Conservation (phyloP, 192 early-diverging fungal species). For the Backusella luteola region DNA sequence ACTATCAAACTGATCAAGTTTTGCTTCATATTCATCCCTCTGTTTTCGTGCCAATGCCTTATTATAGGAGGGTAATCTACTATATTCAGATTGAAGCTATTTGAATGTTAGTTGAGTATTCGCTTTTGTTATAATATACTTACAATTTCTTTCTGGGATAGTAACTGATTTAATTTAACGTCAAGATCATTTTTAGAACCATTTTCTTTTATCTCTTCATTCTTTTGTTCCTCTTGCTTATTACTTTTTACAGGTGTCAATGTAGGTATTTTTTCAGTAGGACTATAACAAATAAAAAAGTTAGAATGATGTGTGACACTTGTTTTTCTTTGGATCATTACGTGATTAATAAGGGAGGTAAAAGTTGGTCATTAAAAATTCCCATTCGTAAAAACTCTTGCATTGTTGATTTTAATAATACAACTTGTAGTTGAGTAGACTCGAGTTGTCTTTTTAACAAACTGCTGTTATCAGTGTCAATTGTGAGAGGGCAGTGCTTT, state of each 20-base stretch:
- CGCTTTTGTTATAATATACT: not conserved
- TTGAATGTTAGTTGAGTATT: not conserved
- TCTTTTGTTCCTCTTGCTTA: not conserved
- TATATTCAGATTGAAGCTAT: constrained; percentile 48
- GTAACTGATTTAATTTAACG: not conserved
- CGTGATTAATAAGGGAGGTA: not conserved
- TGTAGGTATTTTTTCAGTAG: not conserved
- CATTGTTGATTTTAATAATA: not conserved
- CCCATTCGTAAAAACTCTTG: not conserved
- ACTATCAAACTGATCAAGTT: constrained; percentile 44
- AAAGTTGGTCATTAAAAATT: not conserved
- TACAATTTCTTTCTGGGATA: not conserved
- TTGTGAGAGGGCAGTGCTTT: not conserved
- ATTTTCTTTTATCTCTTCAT: not conserved
- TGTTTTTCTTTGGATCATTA: not conserved
- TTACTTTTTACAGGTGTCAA: not conserved
- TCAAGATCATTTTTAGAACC: not conserved
- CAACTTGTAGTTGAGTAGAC: not conserved
- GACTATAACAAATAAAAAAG: not conserved
- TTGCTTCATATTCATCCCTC: constrained; percentile 46
- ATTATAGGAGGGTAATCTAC: constrained; percentile 43
- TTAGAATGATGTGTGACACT: not conserved
- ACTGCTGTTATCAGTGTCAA: not conserved
- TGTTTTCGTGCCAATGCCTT: constrained; percentile 40
- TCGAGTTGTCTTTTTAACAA: not conserved